These are phyloP conservation scores for Wolfiporia cocos DNA, from an alignment of 1,284 basidiomycete genomes.

Conservation along the genomic window DNA sequence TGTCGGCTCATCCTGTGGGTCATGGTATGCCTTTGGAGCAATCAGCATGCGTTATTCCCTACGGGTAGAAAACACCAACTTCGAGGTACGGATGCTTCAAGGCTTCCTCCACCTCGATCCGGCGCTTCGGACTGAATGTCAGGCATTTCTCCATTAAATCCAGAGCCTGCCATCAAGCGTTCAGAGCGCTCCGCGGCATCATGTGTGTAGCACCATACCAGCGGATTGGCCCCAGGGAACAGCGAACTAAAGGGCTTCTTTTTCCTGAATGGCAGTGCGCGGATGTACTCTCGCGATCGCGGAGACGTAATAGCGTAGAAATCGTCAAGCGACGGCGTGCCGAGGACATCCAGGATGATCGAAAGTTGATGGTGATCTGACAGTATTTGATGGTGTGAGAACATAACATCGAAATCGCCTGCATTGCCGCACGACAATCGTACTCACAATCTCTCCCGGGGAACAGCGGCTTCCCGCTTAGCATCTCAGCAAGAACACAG, in stretches of 20 bases:
- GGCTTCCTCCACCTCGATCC: constrained; percentile 89
- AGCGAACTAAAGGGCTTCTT: constrained; percentile 72
- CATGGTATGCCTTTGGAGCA: constrained; percentile 71
- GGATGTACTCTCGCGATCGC: constrained; percentile 87
- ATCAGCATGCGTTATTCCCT: neutral
- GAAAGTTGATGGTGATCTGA: constrained; percentile 91
- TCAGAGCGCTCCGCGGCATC: neutral
- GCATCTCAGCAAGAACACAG: constrained; percentile 92
- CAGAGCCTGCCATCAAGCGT: constrained; percentile 46
- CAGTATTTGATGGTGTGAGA: no score
- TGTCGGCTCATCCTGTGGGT: constrained; percentile 82
- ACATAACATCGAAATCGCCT: constrained; percentile 23
- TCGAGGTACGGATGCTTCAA: constrained; percentile 90
- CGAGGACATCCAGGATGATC: constrained; percentile 80
- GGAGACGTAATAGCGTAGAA: constrained; percentile 88
- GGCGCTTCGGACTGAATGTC: constrained; percentile 88
- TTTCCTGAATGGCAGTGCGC: constrained; percentile 88
- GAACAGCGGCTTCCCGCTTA: constrained; percentile 86
- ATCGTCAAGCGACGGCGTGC: constrained; percentile 88
- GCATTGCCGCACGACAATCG: neutral
- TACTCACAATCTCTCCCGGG: constrained; percentile 75
- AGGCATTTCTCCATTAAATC: constrained; percentile 88
- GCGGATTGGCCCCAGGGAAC: constrained; percentile 79
- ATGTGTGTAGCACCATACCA: constrained; percentile 33
- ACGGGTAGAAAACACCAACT: constrained; percentile 31